phyloP scores from a whole-genome alignment of 352 stramenopile species.

The Phytophthora crassamura region DNA sequence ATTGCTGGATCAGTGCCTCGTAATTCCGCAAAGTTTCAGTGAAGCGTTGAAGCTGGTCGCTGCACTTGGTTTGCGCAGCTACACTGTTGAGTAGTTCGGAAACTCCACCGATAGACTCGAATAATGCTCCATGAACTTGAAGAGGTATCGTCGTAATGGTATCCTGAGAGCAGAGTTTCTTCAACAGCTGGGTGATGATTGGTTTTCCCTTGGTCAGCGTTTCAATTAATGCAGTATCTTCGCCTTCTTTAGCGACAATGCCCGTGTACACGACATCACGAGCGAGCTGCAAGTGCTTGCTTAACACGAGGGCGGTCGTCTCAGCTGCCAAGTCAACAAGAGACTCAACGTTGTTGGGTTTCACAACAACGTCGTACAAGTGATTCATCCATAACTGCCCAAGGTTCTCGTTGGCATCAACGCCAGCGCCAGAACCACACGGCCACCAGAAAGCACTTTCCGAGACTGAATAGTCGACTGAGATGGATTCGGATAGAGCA shows the following conservation, averaged over 20 bases:
- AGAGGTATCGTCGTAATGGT: slow-evolving; percentile 78
- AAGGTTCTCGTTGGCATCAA: slow-evolving; percentile 28
- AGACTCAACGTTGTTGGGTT: slow-evolving; percentile 62
- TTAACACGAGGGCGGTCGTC: slow-evolving; percentile 75
- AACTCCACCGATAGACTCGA: slow-evolving; percentile 81
- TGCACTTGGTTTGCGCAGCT: slow-evolving; percentile 33
- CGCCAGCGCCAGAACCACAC: slow-evolving; percentile 39
- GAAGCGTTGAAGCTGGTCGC: slow-evolving; percentile 42
- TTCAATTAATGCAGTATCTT: slow-evolving; percentile 31
- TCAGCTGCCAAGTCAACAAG: slow-evolving; percentile 80
- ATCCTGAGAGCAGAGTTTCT: slow-evolving; percentile 64
- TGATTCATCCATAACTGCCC: slow-evolving; percentile 75
- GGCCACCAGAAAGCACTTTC: slow-evolving; percentile 88
- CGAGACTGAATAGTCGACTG: slow-evolving; percentile 77
- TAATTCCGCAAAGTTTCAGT: slow-evolving; percentile 52
- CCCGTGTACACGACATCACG: slow-evolving; percentile 67
- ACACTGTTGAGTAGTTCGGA: slow-evolving; percentile 73
- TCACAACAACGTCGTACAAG: slow-evolving; percentile 71
- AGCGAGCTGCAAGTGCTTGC: slow-evolving; percentile 83
- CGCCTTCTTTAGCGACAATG: slow-evolving; percentile 34
- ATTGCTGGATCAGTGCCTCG: slow-evolving; percentile 53
- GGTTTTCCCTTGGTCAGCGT: slow-evolving; percentile 53
- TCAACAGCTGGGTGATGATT: slow-evolving; percentile 69
- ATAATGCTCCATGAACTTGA: slow-evolving; percentile 78
- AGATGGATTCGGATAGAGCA: slow-evolving; percentile 70